Percentiles rank a stretch among this genome's conserved stretches.
Evolutionary conservation across 306 rosid genomes (phyloP).

Genomic region (Fragaria iinumae): DNA sequence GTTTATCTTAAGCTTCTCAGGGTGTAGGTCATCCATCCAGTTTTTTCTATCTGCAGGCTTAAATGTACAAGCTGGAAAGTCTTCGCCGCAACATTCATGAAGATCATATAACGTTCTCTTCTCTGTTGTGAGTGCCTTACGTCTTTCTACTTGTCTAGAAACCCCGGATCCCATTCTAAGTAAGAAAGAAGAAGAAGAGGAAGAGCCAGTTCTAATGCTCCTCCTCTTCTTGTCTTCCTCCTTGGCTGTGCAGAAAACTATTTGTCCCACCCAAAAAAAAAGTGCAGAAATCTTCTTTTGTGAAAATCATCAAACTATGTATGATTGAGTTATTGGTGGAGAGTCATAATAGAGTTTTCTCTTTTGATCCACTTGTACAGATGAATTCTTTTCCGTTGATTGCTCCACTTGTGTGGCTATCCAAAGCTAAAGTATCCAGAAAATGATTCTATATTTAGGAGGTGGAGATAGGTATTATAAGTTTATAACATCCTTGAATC

Average conservation of each 20-base stretch:
- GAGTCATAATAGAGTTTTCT: slow-evolving; percentile 27
- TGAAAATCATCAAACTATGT: not conserved
- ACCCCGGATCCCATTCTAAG: slow-evolving; percentile 57
- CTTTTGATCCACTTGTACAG: slow-evolving; percentile 33
- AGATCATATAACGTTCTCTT: slow-evolving; percentile 52
- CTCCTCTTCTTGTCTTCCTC: slow-evolving; percentile 10
- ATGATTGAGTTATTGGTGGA: slow-evolving; percentile 30
- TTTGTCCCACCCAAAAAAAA: not conserved
- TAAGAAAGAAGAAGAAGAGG: slow-evolving; percentile 11
- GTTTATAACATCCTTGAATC: not conserved
- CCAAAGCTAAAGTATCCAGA: slow-evolving; percentile 3
- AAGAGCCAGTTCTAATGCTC: slow-evolving; percentile 13
- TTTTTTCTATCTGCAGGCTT: slow-evolving; percentile 63
- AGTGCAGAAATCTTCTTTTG: slow-evolving; percentile 2
- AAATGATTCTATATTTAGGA: not conserved
- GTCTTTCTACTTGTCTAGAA: slow-evolving; percentile 51
- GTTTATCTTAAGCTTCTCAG: slow-evolving; percentile 41
- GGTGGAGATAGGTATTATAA: not conserved
- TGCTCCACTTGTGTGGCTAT: slow-evolving; percentile 45
- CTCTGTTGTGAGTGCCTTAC: slow-evolving; percentile 47
- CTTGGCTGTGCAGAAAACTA: not conserved
- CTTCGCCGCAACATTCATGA: slow-evolving; percentile 28
- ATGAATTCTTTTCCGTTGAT: slow-evolving; percentile 12
- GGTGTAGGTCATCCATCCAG: slow-evolving; percentile 63
- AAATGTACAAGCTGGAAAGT: slow-evolving; percentile 61